These are phyloP conservation scores for Salicornia ramosissima DNA, from an alignment of 148 eudicot species.

Conservation along the genomic window DNA sequence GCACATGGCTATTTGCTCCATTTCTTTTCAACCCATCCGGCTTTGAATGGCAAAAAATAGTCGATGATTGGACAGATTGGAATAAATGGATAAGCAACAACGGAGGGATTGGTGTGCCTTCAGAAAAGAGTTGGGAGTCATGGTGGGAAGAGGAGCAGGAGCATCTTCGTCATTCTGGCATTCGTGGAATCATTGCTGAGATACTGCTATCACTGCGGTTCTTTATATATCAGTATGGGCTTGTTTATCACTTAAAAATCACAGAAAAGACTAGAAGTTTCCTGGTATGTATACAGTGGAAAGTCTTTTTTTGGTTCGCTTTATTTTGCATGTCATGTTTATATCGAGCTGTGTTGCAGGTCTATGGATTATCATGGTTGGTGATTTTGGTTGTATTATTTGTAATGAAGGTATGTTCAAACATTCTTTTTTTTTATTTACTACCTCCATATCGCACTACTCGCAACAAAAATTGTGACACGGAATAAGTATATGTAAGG, in stretches of 20 bases:
- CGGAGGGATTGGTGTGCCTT: conserved; percentile 95
- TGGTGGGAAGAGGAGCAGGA: conserved; percentile 99
- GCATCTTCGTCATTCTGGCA: conserved; percentile 87
- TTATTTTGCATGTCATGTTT: not conserved
- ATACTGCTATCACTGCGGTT: conserved; percentile 69
- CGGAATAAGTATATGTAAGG: too few relatives aligned
- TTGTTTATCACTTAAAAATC: conserved; percentile 82
- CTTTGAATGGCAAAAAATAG: conserved; percentile 99
- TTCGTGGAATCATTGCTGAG: conserved; percentile 72
- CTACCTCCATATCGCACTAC: too few relatives aligned
- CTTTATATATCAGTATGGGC: conserved; percentile 94
- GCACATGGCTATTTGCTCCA: conserved; percentile 96
- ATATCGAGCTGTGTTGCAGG: conserved; percentile 45
- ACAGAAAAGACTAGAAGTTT: conserved; percentile 47
- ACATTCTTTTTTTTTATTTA: not conserved
- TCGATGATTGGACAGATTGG: conserved; percentile 99
- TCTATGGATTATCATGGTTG: conserved; percentile 93
- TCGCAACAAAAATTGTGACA: too few relatives aligned
- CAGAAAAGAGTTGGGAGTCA: conserved; percentile 98
- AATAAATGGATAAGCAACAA: conserved; percentile 86
- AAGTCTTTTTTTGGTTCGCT: not conserved
- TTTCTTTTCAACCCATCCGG: conserved; percentile 98
- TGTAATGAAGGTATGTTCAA: conserved; percentile 77
- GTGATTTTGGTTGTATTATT: conserved; percentile 68
- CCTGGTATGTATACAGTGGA: conserved; percentile 48